Conservation (phyloP, 1,284 basidiomycete species). For the Ceratobasidium sp. region DNA sequence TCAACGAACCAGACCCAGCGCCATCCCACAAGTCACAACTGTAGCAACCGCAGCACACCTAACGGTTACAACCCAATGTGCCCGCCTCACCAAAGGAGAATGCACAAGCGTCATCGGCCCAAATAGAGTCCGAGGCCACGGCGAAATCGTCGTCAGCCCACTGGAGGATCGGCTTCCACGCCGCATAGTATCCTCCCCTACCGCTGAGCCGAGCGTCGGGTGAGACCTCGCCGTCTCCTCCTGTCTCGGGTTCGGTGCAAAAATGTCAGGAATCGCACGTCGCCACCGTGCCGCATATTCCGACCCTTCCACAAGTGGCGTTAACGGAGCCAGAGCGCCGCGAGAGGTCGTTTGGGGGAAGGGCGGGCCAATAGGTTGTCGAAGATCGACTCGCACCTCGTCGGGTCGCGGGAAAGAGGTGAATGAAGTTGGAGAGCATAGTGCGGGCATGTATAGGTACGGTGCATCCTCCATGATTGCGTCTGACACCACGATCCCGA, state of each 20-base stretch:
- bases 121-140: conserved; percentile 3
- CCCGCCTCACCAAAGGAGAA: conserved; percentile 20
- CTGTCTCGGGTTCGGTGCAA: not conserved
- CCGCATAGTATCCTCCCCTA: not conserved
- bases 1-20: conserved; percentile 13
- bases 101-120: conserved; percentile 38
- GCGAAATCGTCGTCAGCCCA: not conserved
- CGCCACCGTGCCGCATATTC: not conserved
- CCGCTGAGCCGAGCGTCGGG: not conserved
- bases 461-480: conserved; percentile 20
- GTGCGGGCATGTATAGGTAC: conserved; percentile 3
- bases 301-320: not conserved
- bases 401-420: not conserved
- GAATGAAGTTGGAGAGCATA: not conserved
- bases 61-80: conserved; percentile 22
- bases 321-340: not conserved
- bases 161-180: conserved; percentile 25
- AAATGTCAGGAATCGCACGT: conserved; percentile 5
- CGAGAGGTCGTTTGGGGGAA: not conserved
- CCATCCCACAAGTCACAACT: conserved; percentile 28
- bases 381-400: not conserved
- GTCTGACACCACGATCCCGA: conserved; percentile 39
- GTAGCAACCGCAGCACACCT: not conserved
- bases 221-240: not conserved
- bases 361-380: too few species aligned